Conservation (phyloP, 495 filamentous ascomycete species). For the Rhizodiscina lignyota region DNA sequence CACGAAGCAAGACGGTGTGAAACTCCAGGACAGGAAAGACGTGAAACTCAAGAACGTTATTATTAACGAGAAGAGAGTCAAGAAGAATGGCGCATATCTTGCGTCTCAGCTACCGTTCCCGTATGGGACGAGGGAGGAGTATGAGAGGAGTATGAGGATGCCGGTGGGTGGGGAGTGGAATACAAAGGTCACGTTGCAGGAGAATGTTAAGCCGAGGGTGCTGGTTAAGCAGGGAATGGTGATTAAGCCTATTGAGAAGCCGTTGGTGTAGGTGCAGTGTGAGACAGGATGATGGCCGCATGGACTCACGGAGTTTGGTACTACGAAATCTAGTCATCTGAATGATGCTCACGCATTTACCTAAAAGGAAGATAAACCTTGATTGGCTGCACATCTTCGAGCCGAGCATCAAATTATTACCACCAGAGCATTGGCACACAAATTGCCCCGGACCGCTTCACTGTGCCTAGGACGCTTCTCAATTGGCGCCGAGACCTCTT, state of each 20-base stretch:
- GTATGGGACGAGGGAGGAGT: slow-evolving; percentile 74
- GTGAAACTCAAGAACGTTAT: slow-evolving; percentile 68
- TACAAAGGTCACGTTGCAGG: slow-evolving; percentile 86
- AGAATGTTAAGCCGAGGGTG: slow-evolving; percentile 75
- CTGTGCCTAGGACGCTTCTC: too few species aligned
- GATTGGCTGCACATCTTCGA: too few species aligned
- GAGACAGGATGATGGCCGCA: too few species aligned
- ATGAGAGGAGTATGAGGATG: slow-evolving; percentile 72
- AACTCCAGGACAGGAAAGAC: slow-evolving; percentile 62
- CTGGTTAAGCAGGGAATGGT: slow-evolving; percentile 76
- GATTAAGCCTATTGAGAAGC: slow-evolving; percentile 75
- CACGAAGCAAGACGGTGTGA: slow-evolving; percentile 60
- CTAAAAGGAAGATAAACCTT: too few species aligned
- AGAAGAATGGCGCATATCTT: slow-evolving; percentile 87
- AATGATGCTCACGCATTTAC: too few species aligned
- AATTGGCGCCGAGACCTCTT: too few species aligned
- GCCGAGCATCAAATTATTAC: too few species aligned
- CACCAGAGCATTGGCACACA: too few species aligned
- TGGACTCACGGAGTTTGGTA: too few species aligned
- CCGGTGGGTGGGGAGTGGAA: slow-evolving; percentile 90
- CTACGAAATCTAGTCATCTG: too few species aligned
- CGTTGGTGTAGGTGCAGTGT: slow-evolving; percentile 40
- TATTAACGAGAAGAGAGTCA: slow-evolving; percentile 78
- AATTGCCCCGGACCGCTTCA: too few species aligned
- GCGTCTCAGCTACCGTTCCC: slow-evolving; percentile 68